Evolutionary conservation across 441 rosid genomes (phyloP).

Genomic region (Rhodomyrtus psidioides): DNA sequence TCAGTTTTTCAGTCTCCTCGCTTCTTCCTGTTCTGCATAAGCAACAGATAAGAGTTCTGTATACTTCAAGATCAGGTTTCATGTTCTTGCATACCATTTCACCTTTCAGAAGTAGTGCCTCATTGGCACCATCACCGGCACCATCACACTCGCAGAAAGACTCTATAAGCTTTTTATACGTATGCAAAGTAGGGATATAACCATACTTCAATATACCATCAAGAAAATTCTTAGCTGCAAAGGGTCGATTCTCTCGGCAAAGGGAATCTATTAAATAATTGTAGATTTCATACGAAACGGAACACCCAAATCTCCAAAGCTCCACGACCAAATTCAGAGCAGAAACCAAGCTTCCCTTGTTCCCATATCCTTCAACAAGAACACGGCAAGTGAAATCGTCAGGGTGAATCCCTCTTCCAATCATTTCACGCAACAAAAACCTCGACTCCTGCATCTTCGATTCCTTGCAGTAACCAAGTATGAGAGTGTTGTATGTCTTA

Average conservation of each 20-base stretch:
- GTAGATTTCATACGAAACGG: conserved; percentile 35
- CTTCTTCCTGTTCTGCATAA: conserved; percentile 41
- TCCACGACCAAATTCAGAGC: conserved; percentile 71
- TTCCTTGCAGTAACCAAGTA: conserved; percentile 62
- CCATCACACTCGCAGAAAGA: conserved; percentile 39
- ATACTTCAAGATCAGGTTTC: conserved; percentile 19
- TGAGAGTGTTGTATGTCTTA: conserved; percentile 64
- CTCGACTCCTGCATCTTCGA: conserved; percentile 55
- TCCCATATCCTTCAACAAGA: conserved; percentile 49
- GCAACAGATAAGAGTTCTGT: conserved; percentile 47
- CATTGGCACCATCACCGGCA: conserved; percentile 24
- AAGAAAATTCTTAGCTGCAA: conserved; percentile 70
- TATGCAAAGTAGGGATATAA: conserved; percentile 29
- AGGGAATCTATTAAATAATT: conserved; percentile 39
- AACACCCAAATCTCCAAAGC: conserved; percentile 46
- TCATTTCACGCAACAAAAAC: conserved; percentile 53
- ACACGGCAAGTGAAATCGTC: conserved; percentile 48
- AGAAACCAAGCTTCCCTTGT: conserved; percentile 47
- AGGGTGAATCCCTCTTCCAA: conserved; percentile 48
- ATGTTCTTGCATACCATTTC: conserved; percentile 29
- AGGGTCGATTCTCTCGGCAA: conserved; percentile 57
- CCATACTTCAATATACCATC: conserved; percentile 35
- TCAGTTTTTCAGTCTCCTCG: conserved; percentile 41
- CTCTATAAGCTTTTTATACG: conserved; percentile 36
- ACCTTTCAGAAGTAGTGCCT: conserved; percentile 48